Percentiles rank a stretch among this genome's conserved stretches.
These are phyloP conservation scores for Trypanosoma theileri DNA, from an alignment of 208 protist genomes.

Conservation along the genomic window DNA sequence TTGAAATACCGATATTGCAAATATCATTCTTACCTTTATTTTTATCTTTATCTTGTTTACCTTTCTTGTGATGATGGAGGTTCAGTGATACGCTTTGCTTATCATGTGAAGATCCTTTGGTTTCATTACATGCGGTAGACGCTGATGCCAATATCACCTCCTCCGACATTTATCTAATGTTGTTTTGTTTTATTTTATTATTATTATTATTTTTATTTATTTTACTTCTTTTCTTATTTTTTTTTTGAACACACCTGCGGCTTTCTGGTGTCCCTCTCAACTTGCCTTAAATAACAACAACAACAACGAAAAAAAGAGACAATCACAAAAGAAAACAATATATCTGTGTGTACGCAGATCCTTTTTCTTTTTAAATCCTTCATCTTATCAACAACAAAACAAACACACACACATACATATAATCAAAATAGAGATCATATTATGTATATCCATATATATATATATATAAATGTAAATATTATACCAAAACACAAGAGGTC, in stretches of 20 bases:
- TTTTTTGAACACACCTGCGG: too few species aligned
- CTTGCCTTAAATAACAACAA: too few species aligned
- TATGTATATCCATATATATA: background rate
- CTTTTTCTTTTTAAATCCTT: too few species aligned
- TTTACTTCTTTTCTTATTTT: too few species aligned
- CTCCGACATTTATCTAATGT: background rate
- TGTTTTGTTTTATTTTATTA: too few species aligned
- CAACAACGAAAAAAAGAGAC: too few species aligned
- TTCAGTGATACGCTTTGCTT: too few species aligned
- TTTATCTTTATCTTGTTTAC: background rate
- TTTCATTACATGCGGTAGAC: background rate
- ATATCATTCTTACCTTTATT: background rate
- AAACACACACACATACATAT: background rate
- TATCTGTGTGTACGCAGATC: too few species aligned
- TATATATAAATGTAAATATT: constrained; percentile 6
- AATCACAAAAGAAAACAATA: too few species aligned
- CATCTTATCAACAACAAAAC: background rate
- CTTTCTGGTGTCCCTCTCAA: too few species aligned
- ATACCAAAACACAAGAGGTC: background rate
- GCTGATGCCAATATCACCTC: background rate
- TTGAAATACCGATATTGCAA: background rate
- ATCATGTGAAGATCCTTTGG: too few species aligned
- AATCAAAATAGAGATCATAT: background rate
- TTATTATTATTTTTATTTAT: too few species aligned
- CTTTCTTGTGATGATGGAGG: background rate